These are phyloP conservation scores for Fallopia convolvulus DNA, from an alignment of 148 eudicot genomes.

Conservation along the genomic window DNA sequence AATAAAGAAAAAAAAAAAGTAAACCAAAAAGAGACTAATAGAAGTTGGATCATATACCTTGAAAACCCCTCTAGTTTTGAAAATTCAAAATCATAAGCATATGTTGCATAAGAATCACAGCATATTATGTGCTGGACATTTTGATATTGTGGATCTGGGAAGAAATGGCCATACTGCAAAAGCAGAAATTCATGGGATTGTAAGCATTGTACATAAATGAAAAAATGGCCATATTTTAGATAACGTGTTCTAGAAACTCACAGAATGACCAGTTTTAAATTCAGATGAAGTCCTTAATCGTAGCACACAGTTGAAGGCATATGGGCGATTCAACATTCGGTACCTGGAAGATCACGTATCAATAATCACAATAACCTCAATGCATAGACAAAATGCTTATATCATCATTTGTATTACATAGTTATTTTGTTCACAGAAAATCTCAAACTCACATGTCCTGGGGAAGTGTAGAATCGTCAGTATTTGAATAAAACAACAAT, in stretches of 20 bases:
- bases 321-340: constrained; percentile 94
- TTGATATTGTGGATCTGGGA: constrained; percentile 96
- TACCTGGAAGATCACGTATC: constrained; percentile 44
- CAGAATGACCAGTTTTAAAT: constrained; percentile 78
- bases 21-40: background rate
- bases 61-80: constrained; percentile 71
- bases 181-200: background rate
- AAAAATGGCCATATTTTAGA: background rate
- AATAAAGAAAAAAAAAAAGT: constrained; percentile 1
- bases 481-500: constrained; percentile 69
- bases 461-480: constrained; percentile 98
- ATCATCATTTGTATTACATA: background rate
- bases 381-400: background rate
- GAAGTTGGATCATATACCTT: constrained; percentile 34
- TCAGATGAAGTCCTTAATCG: constrained; percentile 86
- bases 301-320: constrained; percentile 86
- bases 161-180: constrained; percentile 95
- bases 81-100: constrained; percentile 95
- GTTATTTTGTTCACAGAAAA: background rate
- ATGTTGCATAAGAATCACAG: constrained; percentile 89
- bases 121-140: constrained; percentile 94
- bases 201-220: background rate
- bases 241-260: constrained; percentile 29
- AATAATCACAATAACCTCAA: background rate
- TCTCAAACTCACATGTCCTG: constrained; percentile 83